These are phyloP conservation scores for Trypanosomatidae sp. DNA, from an alignment of 208 protist species.

Conservation along the genomic window DNA sequence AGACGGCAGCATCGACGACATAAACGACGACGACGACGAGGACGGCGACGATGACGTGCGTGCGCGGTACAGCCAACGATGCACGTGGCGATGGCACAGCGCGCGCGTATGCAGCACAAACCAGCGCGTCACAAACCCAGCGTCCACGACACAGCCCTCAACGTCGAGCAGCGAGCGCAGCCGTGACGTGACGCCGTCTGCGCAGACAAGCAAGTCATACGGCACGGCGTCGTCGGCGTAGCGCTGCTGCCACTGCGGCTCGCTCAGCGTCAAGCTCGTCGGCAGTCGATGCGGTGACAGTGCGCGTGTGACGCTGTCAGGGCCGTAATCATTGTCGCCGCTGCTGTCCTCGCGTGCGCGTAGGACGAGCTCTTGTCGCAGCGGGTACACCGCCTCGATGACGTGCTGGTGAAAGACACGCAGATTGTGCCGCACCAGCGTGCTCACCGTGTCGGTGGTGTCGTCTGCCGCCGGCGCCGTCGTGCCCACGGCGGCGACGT, in stretches of 20 bases:
- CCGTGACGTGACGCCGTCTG: constrained; percentile 68
- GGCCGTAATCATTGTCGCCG: background rate
- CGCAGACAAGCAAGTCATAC: constrained; percentile 77
- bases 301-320: background rate
- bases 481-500: constrained; percentile 12
- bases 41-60: background rate
- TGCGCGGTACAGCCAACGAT: constrained; percentile 51
- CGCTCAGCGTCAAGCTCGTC: constrained; percentile 66
- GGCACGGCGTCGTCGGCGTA: constrained; percentile 50
- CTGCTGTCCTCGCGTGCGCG: constrained; percentile 24
- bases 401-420: constrained; percentile 72
- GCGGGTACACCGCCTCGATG: constrained; percentile 68
- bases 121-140: constrained; percentile 67
- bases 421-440: constrained; percentile 33
- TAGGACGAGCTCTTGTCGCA: constrained; percentile 62
- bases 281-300: background rate
- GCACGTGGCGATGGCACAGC: constrained; percentile 50
- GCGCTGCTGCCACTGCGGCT: constrained; percentile 53
- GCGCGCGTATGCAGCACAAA: constrained; percentile 29
- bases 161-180: constrained; percentile 74
- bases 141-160: constrained; percentile 65
- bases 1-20: no score
- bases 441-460: background rate
- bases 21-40: background rate
- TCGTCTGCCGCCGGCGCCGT: background rate